Evolutionary conservation across 2,329 filamentous ascomycete genomes (phyloP), one percentile per base, ranked within the genome.

Genomic region (Aspergillus spinulosporus): DNA sequence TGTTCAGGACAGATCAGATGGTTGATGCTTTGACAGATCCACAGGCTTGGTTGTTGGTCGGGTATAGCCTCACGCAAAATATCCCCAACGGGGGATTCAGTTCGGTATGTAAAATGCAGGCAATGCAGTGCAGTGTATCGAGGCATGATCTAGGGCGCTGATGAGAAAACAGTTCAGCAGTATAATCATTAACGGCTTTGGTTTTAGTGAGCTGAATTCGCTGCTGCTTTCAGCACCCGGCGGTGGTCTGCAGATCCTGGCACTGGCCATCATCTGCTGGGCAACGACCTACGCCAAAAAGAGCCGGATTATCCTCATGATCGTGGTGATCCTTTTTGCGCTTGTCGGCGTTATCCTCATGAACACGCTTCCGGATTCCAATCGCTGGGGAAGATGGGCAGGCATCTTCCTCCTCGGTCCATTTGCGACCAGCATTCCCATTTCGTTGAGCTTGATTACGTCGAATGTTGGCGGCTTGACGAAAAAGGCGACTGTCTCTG

Each of bases 181-280:
- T n/a, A 47, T 50, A 4, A 50, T 50, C n/a, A 50, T 50, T 26
- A 50, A 42, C 36, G 37, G 48, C 37, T 50, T 50, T 31, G 48
- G 48, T 21, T 50, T 40, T 28, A 31, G 26, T n/a, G 9, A 39
- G 14, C 37, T 50, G 4, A 42, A 50, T n/a, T 50, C 48, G 36
- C 34, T 50, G 9, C 36, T 50, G 15, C 48, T 49, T 12, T 37
- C 47, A 7, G 47, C 31, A 2, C 15, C 47, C 15, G 26, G 32
- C 11, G 47, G 47, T n/a, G 31, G 31, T 12, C 31, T 34, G 8
- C 31, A 37, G 15, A 37, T 49, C 47, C n/a, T 39, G 11, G 34
- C 47, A 1, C 21, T 34, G 5, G 34, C 5, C 47, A 9, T 36
- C 21, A 26, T 49, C 21, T 40, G 49, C 37, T 32, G 39, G 49